These are phyloP conservation scores for Penicillium brasilianum DNA, from an alignment of 2,329 filamentous ascomycete genomes.

Conservation along the genomic window DNA sequence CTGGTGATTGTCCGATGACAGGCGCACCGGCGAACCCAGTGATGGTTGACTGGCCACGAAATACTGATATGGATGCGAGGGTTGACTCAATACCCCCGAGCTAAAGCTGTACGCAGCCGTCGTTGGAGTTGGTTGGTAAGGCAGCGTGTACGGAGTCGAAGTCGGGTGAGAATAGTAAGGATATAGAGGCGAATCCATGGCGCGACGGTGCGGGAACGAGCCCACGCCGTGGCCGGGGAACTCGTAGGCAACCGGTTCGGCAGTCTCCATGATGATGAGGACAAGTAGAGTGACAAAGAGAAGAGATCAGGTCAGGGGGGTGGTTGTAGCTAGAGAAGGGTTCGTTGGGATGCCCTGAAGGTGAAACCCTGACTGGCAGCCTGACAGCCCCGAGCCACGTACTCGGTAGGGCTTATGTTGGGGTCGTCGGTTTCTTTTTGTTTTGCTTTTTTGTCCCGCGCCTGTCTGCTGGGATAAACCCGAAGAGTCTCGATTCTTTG, in stretches of 20 bases:
- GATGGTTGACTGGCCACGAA: constrained; percentile 39
- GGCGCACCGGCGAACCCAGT: constrained; percentile 34
- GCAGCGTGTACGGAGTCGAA: constrained; percentile 42
- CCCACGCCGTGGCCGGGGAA: constrained; percentile 46
- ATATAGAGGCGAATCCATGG: constrained; percentile 45
- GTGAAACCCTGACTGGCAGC: constrained; percentile 2
- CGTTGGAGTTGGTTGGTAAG: constrained; percentile 40
- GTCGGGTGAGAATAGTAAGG: constrained; percentile 45
- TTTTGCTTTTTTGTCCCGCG: background rate
- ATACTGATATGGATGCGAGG: constrained; percentile 41
- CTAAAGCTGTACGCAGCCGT: constrained; percentile 39
- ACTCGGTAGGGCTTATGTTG: background rate
- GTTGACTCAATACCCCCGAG: constrained; percentile 35
- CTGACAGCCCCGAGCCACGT: constrained; percentile 1
- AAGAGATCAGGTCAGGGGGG: background rate
- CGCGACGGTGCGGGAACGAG: constrained; percentile 43
- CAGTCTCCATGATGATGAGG: constrained; percentile 44
- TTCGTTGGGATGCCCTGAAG: background rate
- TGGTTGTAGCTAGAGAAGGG: background rate
- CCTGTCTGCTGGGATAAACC: background rate
- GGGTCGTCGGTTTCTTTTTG: background rate
- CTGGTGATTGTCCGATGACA: constrained; percentile 34
- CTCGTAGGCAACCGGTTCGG: constrained; percentile 48
- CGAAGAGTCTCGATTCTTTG: background rate
- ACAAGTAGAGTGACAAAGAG: background rate